Evolutionary conservation across 371 early-diverging fungal species (phyloP).

Genomic region (Apophysomyces sp.): DNA sequence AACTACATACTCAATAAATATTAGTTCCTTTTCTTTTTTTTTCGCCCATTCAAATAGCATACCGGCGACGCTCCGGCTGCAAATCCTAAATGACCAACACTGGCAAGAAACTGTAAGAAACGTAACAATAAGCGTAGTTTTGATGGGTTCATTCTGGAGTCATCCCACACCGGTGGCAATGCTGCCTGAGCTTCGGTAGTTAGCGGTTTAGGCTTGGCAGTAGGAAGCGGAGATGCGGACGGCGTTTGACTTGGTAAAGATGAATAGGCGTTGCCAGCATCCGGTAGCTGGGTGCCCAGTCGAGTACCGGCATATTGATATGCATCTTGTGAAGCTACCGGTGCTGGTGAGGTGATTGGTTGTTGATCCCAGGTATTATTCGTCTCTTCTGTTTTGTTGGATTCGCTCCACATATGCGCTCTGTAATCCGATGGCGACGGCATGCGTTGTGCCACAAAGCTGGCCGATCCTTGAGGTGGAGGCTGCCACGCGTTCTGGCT

Average conservation of each 20-base stretch:
- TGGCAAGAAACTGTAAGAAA: slow-evolving; percentile 31
- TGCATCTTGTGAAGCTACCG: slow-evolving; percentile 13
- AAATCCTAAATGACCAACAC: slow-evolving; percentile 49
- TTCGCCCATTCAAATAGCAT: slow-evolving; percentile 14
- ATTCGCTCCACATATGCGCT: slow-evolving; percentile 17
- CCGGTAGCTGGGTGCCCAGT: slow-evolving; percentile 2
- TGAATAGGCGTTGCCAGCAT: slow-evolving; percentile 20
- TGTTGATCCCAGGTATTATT: not conserved
- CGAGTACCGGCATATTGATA: slow-evolving; percentile 31
- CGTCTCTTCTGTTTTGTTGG: slow-evolving; percentile 16
- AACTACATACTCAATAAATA: slow-evolving; percentile 13
- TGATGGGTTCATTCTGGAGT: slow-evolving; percentile 22
- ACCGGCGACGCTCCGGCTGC: slow-evolving; percentile 53
- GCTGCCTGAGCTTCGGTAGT: slow-evolving; percentile 14
- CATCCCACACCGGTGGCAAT: slow-evolving; percentile 23
- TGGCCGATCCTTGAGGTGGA: not conserved
- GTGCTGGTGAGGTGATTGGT: not conserved
- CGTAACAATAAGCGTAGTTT: slow-evolving; percentile 38
- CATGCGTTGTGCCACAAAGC: slow-evolving; percentile 18
- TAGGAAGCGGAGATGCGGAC: slow-evolving; percentile 3
- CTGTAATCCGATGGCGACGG: slow-evolving; percentile 42
- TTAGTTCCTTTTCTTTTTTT: not conserved
- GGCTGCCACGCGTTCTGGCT: slow-evolving; percentile 10
- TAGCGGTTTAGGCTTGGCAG: slow-evolving; percentile 21
- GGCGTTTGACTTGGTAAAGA: slow-evolving; percentile 2